A percentile compares a stretch with the other conserved stretches of the same genome.
phyloP scores from a whole-genome alignment of 305 asterid species.

The Ruellia speciosa region DNA sequence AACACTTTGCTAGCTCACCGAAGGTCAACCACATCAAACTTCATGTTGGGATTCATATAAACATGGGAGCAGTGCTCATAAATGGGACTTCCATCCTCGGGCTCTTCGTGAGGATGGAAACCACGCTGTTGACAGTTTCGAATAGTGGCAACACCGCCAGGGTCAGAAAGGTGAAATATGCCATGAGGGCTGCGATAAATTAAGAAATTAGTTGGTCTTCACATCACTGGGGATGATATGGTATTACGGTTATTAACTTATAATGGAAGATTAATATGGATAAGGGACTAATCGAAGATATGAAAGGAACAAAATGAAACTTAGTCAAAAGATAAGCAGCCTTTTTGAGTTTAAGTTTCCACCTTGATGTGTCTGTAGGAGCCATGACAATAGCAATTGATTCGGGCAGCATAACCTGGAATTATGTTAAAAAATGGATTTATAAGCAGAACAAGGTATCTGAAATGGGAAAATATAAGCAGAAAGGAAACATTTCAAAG shows the following conservation, averaged over 20 bases:
- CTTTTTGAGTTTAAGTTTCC: not conserved
- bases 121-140: constrained; percentile 82
- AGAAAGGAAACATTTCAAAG: not conserved
- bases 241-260: not conserved
- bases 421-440: not conserved
- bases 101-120: constrained; percentile 91
- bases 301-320: not conserved
- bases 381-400: constrained; percentile 98
- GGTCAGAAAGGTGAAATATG: constrained; percentile 90
- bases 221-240: no score
- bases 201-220: not conserved
- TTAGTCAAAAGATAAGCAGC: not conserved
- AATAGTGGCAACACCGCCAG: constrained; percentile 68
- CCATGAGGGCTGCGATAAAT: constrained; percentile 75
- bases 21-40: constrained; percentile 80
- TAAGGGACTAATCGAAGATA: not conserved
- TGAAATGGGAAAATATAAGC: constrained; percentile 1
- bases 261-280: not conserved
- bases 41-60: constrained; percentile 61
- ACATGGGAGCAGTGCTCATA: constrained; percentile 95
- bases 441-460: not conserved
- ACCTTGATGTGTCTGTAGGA: constrained; percentile 73
- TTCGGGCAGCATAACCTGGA: constrained; percentile 90
- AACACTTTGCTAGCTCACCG: constrained; percentile 35
- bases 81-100: constrained; percentile 81